These are phyloP conservation scores for Mikania micrantha DNA, from an alignment of 129 eudicot species.

Conservation along the genomic window DNA sequence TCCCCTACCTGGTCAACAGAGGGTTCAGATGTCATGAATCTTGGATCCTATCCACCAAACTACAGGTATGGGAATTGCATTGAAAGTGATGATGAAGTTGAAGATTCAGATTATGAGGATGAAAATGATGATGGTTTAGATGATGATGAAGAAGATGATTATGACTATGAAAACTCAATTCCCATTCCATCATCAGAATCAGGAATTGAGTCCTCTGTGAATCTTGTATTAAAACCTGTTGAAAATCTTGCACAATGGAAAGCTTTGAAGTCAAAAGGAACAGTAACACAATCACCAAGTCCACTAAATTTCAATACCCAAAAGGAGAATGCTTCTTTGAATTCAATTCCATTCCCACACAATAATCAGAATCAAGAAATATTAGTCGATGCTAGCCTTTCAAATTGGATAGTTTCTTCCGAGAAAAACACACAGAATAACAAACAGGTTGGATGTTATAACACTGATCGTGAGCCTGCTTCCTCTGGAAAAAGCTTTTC, in stretches of 20 bases:
- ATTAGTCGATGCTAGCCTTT: constrained; percentile 78
- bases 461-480: constrained; percentile 29
- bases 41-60: constrained; percentile 65
- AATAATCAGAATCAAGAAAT: constrained; percentile 41
- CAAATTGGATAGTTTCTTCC: constrained; percentile 55
- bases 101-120: constrained; percentile 47
- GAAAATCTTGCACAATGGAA: constrained; percentile 91
- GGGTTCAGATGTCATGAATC: constrained; percentile 42
- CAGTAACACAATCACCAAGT: constrained; percentile 6
- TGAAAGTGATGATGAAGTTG: constrained; percentile 81
- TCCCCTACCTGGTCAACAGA: constrained; percentile 39
- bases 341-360: constrained; percentile 1
- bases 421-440: constrained; percentile 31
- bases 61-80: constrained; percentile 74
- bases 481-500: constrained; percentile 40
- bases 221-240: constrained; percentile 79
- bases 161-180: constrained; percentile 34
- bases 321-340: constrained; percentile 58
- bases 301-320: constrained; percentile 23
- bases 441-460: constrained; percentile 15
- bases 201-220: constrained; percentile 18
- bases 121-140: constrained; percentile 31
- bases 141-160: constrained; percentile 24
- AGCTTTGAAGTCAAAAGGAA: constrained; percentile 50
- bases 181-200: constrained; percentile 43